These are phyloP conservation scores for Anthostomella pinea DNA, from an alignment of 2,329 filamentous ascomycete species.

Conservation along the genomic window DNA sequence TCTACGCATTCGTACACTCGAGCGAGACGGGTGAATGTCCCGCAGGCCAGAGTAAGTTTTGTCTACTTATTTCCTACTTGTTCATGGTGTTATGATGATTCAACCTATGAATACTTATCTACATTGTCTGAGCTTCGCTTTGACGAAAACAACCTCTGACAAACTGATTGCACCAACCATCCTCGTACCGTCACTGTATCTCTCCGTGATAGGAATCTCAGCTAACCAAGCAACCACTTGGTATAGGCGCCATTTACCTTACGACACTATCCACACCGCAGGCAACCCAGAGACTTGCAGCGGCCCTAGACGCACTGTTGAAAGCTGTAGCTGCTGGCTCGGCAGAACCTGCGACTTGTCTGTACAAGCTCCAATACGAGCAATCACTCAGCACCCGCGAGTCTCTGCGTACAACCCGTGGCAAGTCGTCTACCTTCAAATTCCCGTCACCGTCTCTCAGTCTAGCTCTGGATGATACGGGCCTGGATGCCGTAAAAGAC, in stretches of 20 bases:
- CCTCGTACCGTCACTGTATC: constrained; percentile 5
- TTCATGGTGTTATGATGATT: constrained; percentile 75
- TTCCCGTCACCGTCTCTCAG: constrained; percentile 61
- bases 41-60: constrained; percentile 77
- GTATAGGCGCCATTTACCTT: constrained; percentile 37
- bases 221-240: constrained; percentile 16
- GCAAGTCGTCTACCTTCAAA: constrained; percentile 41
- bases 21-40: constrained; percentile 94
- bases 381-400: constrained; percentile 38
- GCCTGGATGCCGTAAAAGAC: constrained; percentile 63
- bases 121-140: constrained; percentile 95
- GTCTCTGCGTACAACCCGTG: constrained; percentile 31
- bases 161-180: constrained; percentile 66
- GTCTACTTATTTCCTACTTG: constrained; percentile 12
- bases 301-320: constrained; percentile 43
- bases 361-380: constrained; percentile 57
- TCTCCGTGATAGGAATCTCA: neutral
- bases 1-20: constrained; percentile 71
- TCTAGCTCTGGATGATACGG: constrained; percentile 70
- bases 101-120: constrained; percentile 93
- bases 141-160: constrained; percentile 89
- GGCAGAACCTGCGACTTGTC: constrained; percentile 28
- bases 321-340: constrained; percentile 24
- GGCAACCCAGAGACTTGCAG: constrained; percentile 37
- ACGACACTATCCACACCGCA: constrained; percentile 35